Evolutionary conservation across 164 flowering plant genomes (phyloP).

Genomic region (Houttuynia cordata): DNA sequence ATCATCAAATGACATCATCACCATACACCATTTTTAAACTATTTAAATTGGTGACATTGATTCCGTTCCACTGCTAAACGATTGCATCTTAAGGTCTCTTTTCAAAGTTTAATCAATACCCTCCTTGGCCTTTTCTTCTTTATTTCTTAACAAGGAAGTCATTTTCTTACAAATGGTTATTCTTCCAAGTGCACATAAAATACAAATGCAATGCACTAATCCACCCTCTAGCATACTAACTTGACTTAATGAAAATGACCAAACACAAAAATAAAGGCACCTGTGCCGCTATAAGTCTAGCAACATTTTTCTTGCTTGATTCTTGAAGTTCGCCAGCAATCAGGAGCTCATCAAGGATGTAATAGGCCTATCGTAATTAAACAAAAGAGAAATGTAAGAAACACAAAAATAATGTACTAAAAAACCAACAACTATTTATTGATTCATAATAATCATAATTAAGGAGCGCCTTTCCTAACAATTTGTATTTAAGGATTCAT

Average conservation of each 20-base stretch:
- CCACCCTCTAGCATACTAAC: not conserved
- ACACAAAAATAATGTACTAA: not conserved
- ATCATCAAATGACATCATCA: too few relatives aligned
- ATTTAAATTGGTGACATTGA: too few relatives aligned
- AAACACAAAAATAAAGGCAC: constrained; percentile 18
- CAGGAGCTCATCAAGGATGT: constrained; percentile 69
- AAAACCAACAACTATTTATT: not conserved
- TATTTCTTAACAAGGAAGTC: too few relatives aligned
- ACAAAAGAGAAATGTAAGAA: not conserved
- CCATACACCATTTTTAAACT: too few relatives aligned
- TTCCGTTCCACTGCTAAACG: too few relatives aligned
- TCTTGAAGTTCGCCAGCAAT: constrained; percentile 96
- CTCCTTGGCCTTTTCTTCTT: too few relatives aligned
- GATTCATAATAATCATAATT: too few relatives aligned
- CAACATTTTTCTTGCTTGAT: constrained; percentile 88
- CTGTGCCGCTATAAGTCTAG: constrained; percentile 80
- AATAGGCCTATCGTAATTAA: constrained; percentile 50
- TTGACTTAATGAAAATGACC: not conserved
- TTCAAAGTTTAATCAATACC: too few relatives aligned
- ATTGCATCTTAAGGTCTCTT: too few relatives aligned
- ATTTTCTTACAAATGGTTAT: too few relatives aligned
- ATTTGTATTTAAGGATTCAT: constrained; percentile 26
- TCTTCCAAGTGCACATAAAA: too few relatives aligned
- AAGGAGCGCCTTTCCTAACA: too few relatives aligned
- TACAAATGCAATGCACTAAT: not conserved